Evolutionary conservation across 352 stramenopile species (phyloP).

Genomic region (Pythium sp.): DNA sequence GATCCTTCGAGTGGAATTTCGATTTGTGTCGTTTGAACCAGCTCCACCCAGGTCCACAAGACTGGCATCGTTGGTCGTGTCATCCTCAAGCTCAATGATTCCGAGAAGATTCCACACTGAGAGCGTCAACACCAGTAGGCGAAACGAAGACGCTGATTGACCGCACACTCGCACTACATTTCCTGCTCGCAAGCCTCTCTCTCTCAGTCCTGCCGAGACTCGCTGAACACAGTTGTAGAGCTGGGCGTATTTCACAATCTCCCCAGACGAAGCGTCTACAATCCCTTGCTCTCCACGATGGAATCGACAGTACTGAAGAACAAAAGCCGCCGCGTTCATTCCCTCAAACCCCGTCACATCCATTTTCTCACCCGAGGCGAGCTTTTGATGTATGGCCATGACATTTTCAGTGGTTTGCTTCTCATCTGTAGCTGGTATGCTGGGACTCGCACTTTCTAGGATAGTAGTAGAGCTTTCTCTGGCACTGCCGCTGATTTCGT

Average conservation of each 20-base stretch:
- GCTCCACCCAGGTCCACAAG: background rate
- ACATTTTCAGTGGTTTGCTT: background rate
- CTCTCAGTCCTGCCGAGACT: background rate
- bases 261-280: slow-evolving; percentile 1
- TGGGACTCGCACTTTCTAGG: background rate
- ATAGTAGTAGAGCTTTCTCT: background rate
- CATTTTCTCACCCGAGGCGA: slow-evolving; percentile 2
- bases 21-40: background rate
- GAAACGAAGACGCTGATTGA: background rate
- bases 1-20: background rate
- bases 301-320: slow-evolving; percentile 17
- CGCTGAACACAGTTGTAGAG: slow-evolving; percentile 4
- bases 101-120: slow-evolving; percentile 18
- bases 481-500: background rate
- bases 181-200: slow-evolving; percentile 1
- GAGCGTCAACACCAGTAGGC: slow-evolving; percentile 12
- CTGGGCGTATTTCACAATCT: slow-evolving; percentile 1
- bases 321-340: slow-evolving; percentile 13
- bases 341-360: slow-evolving; percentile 8
- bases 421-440: background rate
- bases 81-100: slow-evolving; percentile 5
- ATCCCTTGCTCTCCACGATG: slow-evolving; percentile 5
- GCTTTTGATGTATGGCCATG: background rate
- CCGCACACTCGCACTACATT: slow-evolving; percentile 3
- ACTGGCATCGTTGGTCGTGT: background rate